These are phyloP conservation scores for Podaxis sp. DNA, from an alignment of 768 basidiomycete species.

Conservation along the genomic window DNA sequence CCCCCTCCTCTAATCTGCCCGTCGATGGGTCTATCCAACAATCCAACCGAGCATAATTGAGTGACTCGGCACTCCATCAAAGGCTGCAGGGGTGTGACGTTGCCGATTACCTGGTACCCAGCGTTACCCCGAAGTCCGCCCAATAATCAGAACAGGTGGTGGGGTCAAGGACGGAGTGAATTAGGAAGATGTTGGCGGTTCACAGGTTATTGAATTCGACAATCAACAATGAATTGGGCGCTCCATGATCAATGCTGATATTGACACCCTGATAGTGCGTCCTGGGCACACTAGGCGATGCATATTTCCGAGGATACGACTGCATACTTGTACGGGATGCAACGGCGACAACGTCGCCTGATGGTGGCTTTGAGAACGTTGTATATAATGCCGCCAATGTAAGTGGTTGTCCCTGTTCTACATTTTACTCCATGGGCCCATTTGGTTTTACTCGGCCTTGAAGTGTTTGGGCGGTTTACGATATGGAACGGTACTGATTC, in stretches of 20 bases:
- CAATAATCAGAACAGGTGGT: neutral
- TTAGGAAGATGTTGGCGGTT: neutral
- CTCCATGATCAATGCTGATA: neutral
- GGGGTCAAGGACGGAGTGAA: neutral
- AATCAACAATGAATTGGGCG: neutral
- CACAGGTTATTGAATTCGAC: neutral
- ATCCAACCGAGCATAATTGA: neutral
- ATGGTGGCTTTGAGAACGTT: conserved; percentile 57
- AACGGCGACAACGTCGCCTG: conserved; percentile 65
- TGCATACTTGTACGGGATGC: conserved; percentile 57
- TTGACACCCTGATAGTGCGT: conserved; percentile 47
- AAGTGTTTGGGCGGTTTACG: neutral
- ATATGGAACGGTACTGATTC: conserved; percentile 7
- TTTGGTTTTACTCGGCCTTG: neutral
- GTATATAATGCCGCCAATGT: conserved; percentile 58
- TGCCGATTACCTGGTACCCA: neutral
- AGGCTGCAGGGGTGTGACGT: neutral
- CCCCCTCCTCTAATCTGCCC: neutral
- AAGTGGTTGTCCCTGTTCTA: conserved; percentile 23
- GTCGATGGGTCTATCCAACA: neutral
- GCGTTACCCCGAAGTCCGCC: neutral
- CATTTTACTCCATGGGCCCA: neutral
- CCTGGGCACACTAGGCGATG: conserved; percentile 60
- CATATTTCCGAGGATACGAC: conserved; percentile 66
- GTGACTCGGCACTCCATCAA: neutral